phyloP scores from a whole-genome alignment of 805 yeast genomes.

The Clavispora asparagi region DNA sequence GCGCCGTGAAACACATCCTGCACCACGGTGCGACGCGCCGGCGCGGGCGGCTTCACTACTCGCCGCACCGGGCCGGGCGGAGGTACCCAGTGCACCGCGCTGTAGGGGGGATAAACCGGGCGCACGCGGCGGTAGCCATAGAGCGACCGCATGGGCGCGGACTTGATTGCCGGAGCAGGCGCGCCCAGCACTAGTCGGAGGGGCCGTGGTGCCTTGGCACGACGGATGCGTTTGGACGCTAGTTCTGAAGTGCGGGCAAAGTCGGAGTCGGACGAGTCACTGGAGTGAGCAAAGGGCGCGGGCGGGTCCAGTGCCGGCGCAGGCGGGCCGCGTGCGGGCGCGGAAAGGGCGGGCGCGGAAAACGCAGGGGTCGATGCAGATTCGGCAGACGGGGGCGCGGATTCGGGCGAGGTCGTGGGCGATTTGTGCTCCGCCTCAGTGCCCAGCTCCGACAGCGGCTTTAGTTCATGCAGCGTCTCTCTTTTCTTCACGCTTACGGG shows the following conservation, averaged over 20 bases:
- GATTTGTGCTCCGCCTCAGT: no score
- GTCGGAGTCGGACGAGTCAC: neutral
- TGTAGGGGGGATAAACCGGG: conserved; percentile 6
- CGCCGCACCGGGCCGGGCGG: conserved; percentile 5
- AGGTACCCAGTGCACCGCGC: conserved; percentile 7
- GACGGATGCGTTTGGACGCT: neutral
- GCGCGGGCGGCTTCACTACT: conserved; percentile 6
- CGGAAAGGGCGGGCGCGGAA: no score
- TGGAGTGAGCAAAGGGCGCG: neutral
- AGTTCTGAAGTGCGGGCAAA: neutral
- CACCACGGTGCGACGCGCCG: conserved; percentile 11
- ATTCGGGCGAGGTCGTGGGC: neutral
- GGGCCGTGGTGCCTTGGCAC: neutral
- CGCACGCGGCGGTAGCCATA: conserved; percentile 9
- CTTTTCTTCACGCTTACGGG: no score
- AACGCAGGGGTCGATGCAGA: no score
- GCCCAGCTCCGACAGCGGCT: no score
- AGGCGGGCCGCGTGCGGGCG: neutral
- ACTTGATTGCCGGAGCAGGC: conserved; percentile 8
- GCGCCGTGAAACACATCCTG: conserved; percentile 46
- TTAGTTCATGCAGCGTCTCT: no score
- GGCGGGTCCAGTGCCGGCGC: neutral
- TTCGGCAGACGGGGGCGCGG: no score
- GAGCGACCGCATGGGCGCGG: conserved; percentile 12
- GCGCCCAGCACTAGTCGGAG: neutral